Percentiles rank a stretch among this genome's conserved stretches.
phyloP scores from a whole-genome alignment of 2,329 filamentous ascomycete genomes.

The Helotiales sp. region DNA sequence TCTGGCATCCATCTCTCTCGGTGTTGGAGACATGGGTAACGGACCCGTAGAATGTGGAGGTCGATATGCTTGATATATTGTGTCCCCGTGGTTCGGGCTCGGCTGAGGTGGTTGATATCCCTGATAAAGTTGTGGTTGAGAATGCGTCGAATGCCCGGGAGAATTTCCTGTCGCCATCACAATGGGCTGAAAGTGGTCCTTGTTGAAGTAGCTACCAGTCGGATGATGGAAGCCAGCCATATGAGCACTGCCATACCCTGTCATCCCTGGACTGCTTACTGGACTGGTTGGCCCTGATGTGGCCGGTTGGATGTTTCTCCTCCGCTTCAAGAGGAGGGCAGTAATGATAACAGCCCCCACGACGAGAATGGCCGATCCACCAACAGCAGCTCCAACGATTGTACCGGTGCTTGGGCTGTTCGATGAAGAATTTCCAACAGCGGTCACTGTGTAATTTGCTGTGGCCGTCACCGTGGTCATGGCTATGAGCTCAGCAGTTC shows the following conservation, averaged over 20 bases:
- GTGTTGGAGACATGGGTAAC: slow-evolving; percentile 3
- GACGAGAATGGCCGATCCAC: slow-evolving; percentile 5
- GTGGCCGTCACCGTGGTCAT: slow-evolving; percentile 14
- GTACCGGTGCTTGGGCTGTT: background rate
- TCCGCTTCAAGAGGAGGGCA: background rate
- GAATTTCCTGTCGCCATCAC: background rate
- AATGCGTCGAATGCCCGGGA: background rate
- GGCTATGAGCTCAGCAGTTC: slow-evolving; percentile 17
- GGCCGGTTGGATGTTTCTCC: background rate
- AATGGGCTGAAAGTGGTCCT: slow-evolving; percentile 8
- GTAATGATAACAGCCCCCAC: slow-evolving; percentile 6
- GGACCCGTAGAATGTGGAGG: background rate
- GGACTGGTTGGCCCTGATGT: slow-evolving; percentile 11
- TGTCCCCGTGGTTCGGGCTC: background rate
- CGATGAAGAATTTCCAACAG: background rate
- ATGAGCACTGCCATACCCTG: background rate
- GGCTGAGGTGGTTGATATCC: background rate
- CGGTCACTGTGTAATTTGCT: background rate
- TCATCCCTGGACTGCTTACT: background rate
- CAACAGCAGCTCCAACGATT: slow-evolving; percentile 15
- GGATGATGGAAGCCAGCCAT: slow-evolving; percentile 9
- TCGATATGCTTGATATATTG: slow-evolving; percentile 12
- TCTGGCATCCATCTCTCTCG: slow-evolving; percentile 13
- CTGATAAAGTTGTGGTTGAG: background rate
- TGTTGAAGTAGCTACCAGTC: slow-evolving; percentile 5